Percentiles rank a stretch among this genome's conserved stretches.
phyloP scores from a whole-genome alignment of 768 basidiomycete genomes.

The Tephrocybe rancida region DNA sequence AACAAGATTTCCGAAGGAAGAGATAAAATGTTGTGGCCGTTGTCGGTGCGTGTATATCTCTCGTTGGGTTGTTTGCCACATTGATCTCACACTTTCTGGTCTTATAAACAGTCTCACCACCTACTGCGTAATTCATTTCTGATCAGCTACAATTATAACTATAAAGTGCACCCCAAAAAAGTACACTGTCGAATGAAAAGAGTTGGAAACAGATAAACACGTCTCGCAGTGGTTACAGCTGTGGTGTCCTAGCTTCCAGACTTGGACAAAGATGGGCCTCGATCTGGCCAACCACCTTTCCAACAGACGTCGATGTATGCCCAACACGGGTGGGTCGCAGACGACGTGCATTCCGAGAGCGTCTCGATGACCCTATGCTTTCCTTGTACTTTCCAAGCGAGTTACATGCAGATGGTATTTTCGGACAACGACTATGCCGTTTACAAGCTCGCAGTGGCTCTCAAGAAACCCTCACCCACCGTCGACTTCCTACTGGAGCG shows the following conservation, averaged over 20 bases:
- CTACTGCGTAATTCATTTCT: slow-evolving; percentile 18
- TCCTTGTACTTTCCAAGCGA: too few relatives aligned
- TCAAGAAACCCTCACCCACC: slow-evolving; percentile 45
- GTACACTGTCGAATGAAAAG: slow-evolving; percentile 10
- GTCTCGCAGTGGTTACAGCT: slow-evolving; percentile 14
- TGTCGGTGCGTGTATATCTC: slow-evolving; percentile 8
- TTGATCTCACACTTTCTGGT: not conserved
- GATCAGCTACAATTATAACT: slow-evolving; percentile 14
- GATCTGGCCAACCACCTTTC: slow-evolving; percentile 15
- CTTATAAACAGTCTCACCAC: not conserved
- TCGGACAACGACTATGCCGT: slow-evolving; percentile 83
- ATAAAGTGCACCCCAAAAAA: slow-evolving; percentile 11
- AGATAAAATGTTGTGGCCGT: slow-evolving; percentile 13
- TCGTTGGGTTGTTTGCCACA: not conserved
- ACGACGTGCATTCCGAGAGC: slow-evolving; percentile 77
- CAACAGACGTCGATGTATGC: slow-evolving; percentile 53
- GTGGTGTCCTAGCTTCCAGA: slow-evolving; percentile 10
- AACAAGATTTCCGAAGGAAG: slow-evolving; percentile 7
- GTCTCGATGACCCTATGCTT: too few relatives aligned
- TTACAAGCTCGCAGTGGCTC: too few relatives aligned
- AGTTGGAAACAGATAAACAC: slow-evolving; percentile 8
- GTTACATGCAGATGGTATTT: too few relatives aligned
- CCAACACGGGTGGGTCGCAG: slow-evolving; percentile 72
- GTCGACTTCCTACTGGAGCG: slow-evolving; percentile 54
- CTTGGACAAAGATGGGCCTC: slow-evolving; percentile 9